Conservation (phyloP, 2,329 filamentous ascomycete genomes). For the Calonectria pseudoturangicola region DNA sequence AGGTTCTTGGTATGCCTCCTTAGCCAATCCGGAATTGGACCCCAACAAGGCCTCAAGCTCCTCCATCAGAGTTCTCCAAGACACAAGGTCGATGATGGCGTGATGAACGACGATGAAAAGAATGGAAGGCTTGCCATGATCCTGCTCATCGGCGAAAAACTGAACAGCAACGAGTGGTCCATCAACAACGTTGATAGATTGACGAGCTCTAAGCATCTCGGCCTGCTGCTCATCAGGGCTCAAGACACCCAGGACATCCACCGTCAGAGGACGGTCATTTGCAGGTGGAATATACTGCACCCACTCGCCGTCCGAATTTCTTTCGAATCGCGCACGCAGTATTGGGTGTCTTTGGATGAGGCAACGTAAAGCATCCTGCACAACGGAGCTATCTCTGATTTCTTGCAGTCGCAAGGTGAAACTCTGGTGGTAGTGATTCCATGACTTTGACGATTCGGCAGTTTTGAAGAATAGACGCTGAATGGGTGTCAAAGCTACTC, state of each 20-base stretch:
- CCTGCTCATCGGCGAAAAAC: neutral
- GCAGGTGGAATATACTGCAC: neutral
- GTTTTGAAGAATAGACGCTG: constrained; percentile 8
- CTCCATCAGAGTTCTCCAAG: constrained; percentile 6
- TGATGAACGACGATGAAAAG: neutral
- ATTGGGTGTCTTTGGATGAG: neutral
- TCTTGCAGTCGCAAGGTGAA: neutral
- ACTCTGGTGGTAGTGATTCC: constrained; percentile 5
- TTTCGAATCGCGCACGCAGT: constrained; percentile 1
- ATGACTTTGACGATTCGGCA: constrained; percentile 1
- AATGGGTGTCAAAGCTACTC: neutral
- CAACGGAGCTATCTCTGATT: neutral
- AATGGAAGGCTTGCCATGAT: neutral
- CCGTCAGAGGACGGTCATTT: neutral
- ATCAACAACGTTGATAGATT: neutral
- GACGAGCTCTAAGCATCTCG: neutral
- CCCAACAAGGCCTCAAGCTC: neutral
- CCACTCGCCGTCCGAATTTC: neutral
- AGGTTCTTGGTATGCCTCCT: neutral
- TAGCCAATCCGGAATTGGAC: neutral
- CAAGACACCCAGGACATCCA: neutral
- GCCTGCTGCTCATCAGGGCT: neutral
- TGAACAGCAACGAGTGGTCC: neutral
- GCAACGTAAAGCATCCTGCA: neutral
- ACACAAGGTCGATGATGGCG: neutral